Conservation (phyloP, 179 eudicot species). For the Beta lomatogona region DNA sequence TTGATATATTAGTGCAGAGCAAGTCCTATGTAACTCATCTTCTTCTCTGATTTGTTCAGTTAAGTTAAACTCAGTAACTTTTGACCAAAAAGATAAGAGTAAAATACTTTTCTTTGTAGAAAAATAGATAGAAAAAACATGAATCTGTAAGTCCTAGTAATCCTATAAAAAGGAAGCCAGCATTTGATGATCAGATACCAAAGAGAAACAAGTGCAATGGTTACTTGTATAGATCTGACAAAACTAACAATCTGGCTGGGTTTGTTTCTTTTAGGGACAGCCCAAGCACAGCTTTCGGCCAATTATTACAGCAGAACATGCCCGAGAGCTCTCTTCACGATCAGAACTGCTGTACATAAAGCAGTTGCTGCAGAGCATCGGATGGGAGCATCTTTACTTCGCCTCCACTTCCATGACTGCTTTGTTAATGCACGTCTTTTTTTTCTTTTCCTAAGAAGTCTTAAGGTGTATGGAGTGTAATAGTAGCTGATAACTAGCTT, state of each 20-base stretch:
- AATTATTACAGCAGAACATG: constrained; percentile 23
- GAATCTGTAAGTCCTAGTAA: background rate
- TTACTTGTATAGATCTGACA: background rate
- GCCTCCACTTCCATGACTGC: constrained; percentile 60
- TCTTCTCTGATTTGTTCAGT: background rate
- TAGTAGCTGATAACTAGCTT: background rate
- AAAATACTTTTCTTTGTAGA: background rate
- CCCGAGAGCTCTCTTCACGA: constrained; percentile 26
- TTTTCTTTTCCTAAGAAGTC: background rate
- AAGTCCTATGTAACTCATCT: background rate
- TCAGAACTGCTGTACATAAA: constrained; percentile 21
- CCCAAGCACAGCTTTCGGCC: constrained; percentile 22
- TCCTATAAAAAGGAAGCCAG: constrained; percentile 8
- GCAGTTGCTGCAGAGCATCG: constrained; percentile 39
- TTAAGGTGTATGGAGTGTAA: background rate
- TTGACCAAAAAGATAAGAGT: background rate
- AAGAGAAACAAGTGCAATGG: constrained; percentile 1
- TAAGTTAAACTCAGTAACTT: background rate
- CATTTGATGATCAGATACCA: background rate
- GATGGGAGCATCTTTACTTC: constrained; percentile 62
- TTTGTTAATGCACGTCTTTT: constrained; percentile 41
- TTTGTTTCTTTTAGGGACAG: constrained; percentile 21
- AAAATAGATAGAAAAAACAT: background rate
- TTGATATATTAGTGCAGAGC: background rate
- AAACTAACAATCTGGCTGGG: constrained; percentile 10